phyloP scores from a whole-genome alignment of 208 protist genomes.

The Plasmodiophora brassicae region DNA sequence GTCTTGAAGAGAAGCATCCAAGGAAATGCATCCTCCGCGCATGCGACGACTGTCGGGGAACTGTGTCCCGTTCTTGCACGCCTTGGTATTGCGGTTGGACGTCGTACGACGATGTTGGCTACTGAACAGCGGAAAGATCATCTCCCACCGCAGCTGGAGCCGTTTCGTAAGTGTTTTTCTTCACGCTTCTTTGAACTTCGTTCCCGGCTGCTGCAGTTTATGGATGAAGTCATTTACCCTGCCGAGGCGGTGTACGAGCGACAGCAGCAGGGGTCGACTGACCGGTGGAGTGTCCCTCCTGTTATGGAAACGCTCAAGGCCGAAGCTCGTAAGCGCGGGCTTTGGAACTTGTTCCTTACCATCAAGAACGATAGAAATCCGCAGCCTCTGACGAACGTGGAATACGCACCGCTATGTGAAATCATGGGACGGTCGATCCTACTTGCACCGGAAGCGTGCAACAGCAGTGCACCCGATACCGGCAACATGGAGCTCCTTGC shows the following conservation, averaged over 20 bases:
- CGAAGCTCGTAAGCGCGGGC: slow-evolving; percentile 55
- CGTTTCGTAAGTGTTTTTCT: not conserved
- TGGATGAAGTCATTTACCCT: slow-evolving; percentile 64
- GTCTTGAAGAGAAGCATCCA: slow-evolving; percentile 58
- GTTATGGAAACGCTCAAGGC: slow-evolving; percentile 65
- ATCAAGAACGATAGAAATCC: too few relatives aligned
- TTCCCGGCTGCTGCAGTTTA: slow-evolving; percentile 49
- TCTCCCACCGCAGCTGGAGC: slow-evolving; percentile 12
- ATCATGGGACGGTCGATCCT: not conserved
- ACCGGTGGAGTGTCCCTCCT: slow-evolving; percentile 46
- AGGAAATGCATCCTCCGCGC: slow-evolving; percentile 57
- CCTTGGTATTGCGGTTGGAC: not conserved
- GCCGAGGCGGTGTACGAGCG: slow-evolving; percentile 51
- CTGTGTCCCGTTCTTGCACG: slow-evolving; percentile 26
- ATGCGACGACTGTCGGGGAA: not conserved
- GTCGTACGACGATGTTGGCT: not conserved
- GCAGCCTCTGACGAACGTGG: not conserved
- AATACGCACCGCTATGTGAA: slow-evolving; percentile 41
- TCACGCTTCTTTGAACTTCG: slow-evolving; percentile 7
- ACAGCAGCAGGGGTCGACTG: not conserved
- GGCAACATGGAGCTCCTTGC: slow-evolving; percentile 60
- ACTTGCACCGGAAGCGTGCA: not conserved
- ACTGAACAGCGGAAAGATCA: too few relatives aligned
- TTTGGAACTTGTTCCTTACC: slow-evolving; percentile 74
- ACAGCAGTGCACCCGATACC: slow-evolving; percentile 33